Evolutionary conservation across 2,329 filamentous ascomycete genomes (phyloP).

Genomic region (Emmonsia crescens): DNA sequence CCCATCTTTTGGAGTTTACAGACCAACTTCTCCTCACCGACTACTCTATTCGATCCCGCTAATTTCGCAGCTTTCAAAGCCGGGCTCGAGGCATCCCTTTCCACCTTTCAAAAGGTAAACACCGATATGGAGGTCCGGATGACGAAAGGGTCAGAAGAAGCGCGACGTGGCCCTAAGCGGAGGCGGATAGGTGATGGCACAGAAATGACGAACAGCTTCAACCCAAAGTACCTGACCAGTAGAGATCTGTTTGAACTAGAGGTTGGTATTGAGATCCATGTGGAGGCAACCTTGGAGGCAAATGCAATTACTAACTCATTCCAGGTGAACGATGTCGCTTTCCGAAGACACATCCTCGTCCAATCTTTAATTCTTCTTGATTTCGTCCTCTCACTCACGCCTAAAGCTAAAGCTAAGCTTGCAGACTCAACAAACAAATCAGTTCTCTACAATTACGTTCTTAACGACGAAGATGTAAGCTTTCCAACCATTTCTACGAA

Average conservation of each 20-base stretch:
- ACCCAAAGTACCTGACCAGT: conserved; percentile 98
- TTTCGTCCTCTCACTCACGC: conserved; percentile 82
- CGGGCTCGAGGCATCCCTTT: conserved; percentile 51
- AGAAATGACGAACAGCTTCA: conserved; percentile 65
- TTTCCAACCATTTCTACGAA: not conserved
- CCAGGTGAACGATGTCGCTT: conserved; percentile 84
- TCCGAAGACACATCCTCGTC: conserved; percentile 86
- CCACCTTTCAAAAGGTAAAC: conserved; percentile 63
- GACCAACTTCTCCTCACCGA: conserved; percentile 81
- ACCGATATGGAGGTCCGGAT: conserved; percentile 58
- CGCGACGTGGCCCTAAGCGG: conserved; percentile 56
- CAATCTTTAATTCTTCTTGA: conserved; percentile 91
- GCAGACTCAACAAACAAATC: conserved; percentile 69
- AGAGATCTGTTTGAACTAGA: conserved; percentile 92
- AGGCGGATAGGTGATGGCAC: conserved; percentile 54
- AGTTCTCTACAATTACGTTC: conserved; percentile 68
- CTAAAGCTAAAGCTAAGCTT: conserved; percentile 69
- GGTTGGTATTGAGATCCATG: conserved; percentile 37
- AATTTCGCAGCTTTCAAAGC: conserved; percentile 57
- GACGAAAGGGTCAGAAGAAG: conserved; percentile 50
- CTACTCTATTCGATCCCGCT: conserved; percentile 60
- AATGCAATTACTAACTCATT: conserved; percentile 16
- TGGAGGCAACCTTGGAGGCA: not conserved
- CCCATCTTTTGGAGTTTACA: conserved; percentile 91
- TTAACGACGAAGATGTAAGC: conserved; percentile 71